Conservation (phyloP, 192 early-diverging fungal species). For the Dimargaris xerosporica region DNA sequence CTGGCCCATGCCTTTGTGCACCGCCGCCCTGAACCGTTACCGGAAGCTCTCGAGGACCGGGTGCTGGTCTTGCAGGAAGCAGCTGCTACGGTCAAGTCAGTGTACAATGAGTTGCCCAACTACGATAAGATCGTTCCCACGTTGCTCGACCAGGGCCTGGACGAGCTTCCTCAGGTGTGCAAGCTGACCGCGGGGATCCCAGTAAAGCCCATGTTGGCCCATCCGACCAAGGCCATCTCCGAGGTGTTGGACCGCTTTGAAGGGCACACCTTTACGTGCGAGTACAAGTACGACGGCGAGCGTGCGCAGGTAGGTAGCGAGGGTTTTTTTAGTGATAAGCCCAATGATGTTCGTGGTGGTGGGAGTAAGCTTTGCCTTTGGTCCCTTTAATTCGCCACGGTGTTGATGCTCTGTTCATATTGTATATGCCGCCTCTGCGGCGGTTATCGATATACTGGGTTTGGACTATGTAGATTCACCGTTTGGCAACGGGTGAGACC, state of each 20-base stretch:
- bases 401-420: too few species aligned
- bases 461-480: slow-evolving; percentile 45
- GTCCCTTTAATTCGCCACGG: too few species aligned
- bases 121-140: slow-evolving; percentile 86
- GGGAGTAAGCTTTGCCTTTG: too few species aligned
- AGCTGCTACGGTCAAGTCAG: slow-evolving; percentile 35
- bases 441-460: too few species aligned
- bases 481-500: slow-evolving; percentile 53
- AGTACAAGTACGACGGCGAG: slow-evolving; percentile 98
- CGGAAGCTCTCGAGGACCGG: neutral
- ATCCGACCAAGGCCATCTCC: slow-evolving; percentile 85
- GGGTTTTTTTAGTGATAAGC: neutral
- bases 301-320: slow-evolving; percentile 42
- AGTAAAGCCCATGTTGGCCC: slow-evolving; percentile 97
- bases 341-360: too few species aligned
- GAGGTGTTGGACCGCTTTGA: slow-evolving; percentile 94
- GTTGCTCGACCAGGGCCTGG: slow-evolving; percentile 60
- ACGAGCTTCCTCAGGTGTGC: slow-evolving; percentile 52
- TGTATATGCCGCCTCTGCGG: too few species aligned
- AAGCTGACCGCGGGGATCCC: slow-evolving; percentile 91
- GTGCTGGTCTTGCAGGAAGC: slow-evolving; percentile 28
- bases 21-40: neutral
- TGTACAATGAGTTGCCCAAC: slow-evolving; percentile 71
- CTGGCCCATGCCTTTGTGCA: slow-evolving; percentile 72
- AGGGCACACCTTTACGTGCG: slow-evolving; percentile 84